These are phyloP conservation scores for Leccinellum albellum DNA, from an alignment of 768 basidiomycete species.

Conservation along the genomic window DNA sequence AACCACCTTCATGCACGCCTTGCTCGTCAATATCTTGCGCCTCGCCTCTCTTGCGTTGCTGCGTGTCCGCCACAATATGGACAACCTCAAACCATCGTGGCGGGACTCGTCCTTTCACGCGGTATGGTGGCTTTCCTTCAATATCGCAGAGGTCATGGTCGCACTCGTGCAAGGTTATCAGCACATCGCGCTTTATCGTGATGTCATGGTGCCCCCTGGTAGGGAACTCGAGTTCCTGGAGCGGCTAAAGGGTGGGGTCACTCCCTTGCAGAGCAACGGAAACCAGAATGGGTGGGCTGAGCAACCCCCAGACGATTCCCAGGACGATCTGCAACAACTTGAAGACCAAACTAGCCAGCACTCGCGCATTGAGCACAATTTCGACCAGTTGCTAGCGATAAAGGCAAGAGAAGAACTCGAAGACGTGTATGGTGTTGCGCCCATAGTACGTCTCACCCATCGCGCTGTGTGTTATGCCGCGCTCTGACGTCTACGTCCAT, in stretches of 20 bases:
- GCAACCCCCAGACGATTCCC: conserved; percentile 6
- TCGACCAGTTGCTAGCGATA: conserved; percentile 60
- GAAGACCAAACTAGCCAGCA: conserved; percentile 18
- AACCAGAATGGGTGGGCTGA: conserved; percentile 10
- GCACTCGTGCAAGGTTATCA: conserved; percentile 70
- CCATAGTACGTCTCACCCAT: conserved; percentile 53
- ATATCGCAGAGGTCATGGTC: conserved; percentile 61
- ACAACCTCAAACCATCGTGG: conserved; percentile 47
- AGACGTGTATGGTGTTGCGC: conserved; percentile 73
- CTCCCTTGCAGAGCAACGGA: conserved; percentile 8
- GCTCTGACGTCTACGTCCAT: conserved; percentile 6
- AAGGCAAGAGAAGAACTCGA: conserved; percentile 74
- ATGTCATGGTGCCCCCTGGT: conserved; percentile 54
- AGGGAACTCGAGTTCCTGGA: conserved; percentile 39
- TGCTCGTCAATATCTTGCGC: conserved; percentile 52
- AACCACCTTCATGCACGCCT: conserved; percentile 44
- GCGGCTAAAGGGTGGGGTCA: conserved; percentile 17
- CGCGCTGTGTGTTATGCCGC: neutral
- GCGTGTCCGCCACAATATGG: conserved; percentile 44
- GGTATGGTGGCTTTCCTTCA: conserved; percentile 76
- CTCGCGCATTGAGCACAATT: conserved; percentile 57
- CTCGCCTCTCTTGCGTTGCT: conserved; percentile 53
- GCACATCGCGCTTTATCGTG: conserved; percentile 61
- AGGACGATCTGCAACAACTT: conserved; percentile 15
- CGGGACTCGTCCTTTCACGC: conserved; percentile 54